A percentile compares a stretch with the other conserved stretches of the same genome.
phyloP scores from a whole-genome alignment of 2,329 filamentous ascomycete species.

The Trichoderma aggressivum region DNA sequence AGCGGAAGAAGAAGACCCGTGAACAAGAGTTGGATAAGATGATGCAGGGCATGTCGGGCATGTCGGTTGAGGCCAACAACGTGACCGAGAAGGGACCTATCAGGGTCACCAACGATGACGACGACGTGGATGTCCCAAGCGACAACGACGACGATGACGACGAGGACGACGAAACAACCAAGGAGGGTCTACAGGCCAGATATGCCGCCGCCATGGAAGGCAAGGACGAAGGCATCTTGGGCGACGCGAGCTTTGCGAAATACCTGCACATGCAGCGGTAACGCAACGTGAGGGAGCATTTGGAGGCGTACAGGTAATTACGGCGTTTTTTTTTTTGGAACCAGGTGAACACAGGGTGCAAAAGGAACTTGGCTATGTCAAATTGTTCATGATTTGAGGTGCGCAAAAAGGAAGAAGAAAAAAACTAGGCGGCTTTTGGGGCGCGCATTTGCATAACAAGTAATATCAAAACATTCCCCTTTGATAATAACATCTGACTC shows the following conservation, averaged over 20 bases:
- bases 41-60: constrained; percentile 93
- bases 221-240: constrained; percentile 48
- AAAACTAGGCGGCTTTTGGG: constrained; percentile 1
- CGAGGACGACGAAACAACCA: constrained; percentile 57
- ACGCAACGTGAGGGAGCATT: background rate
- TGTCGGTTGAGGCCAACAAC: constrained; percentile 48
- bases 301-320: background rate
- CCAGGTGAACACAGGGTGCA: background rate
- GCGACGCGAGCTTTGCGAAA: constrained; percentile 61
- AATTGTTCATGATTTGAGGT: background rate
- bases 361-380: constrained; percentile 5
- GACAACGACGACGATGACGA: constrained; percentile 59
- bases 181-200: constrained; percentile 66
- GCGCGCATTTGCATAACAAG: constrained; percentile 2
- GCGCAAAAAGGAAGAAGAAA: background rate
- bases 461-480: constrained; percentile 16
- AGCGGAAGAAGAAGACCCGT: constrained; percentile 65
- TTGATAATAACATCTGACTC: background rate
- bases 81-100: constrained; percentile 34
- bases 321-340: constrained; percentile 14
- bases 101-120: constrained; percentile 43
- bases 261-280: constrained; percentile 49
- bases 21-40: constrained; percentile 85
- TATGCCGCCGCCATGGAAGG: constrained; percentile 73
- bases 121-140: constrained; percentile 53